A percentile compares a stretch with the other conserved stretches of the same genome.
Conservation (phyloP, 495 filamentous ascomycete species). For the Penicillium macrosclerotiorum region DNA sequence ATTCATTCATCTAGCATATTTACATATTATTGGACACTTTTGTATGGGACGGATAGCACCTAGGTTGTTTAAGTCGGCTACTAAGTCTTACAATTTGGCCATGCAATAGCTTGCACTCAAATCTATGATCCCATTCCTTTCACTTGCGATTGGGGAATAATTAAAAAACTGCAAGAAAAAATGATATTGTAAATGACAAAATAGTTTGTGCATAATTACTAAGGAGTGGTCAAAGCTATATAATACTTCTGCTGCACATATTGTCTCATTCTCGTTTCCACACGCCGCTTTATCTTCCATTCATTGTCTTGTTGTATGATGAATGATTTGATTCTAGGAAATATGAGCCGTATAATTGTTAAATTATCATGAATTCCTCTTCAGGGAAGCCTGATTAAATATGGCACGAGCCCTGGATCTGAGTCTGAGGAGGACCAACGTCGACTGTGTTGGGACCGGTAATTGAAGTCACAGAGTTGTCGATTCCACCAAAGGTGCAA, state of each 20-base stretch:
- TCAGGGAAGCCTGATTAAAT: not conserved
- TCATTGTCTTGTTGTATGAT: not conserved
- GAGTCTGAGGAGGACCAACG: slow-evolving; percentile 19
- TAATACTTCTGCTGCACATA: not conserved
- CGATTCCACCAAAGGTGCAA: slow-evolving; percentile 14
- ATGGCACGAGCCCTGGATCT: slow-evolving; percentile 12
- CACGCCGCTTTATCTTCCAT: not conserved
- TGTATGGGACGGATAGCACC: too few species aligned
- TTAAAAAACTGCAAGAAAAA: too few species aligned
- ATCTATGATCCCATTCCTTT: too few species aligned
- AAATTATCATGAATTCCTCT: not conserved
- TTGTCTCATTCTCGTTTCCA: not conserved
- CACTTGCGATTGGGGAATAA: too few species aligned
- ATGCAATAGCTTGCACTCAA: too few species aligned
- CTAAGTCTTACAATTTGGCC: too few species aligned
- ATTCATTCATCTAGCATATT: too few species aligned
- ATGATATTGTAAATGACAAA: too few species aligned
- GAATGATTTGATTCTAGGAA: not conserved
- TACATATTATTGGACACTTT: too few species aligned
- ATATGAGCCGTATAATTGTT: not conserved
- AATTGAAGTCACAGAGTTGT: slow-evolving; percentile 13
- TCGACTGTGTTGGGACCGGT: slow-evolving; percentile 12
- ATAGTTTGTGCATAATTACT: too few species aligned
- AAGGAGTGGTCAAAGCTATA: slow-evolving; percentile 5
- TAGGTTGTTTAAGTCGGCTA: too few species aligned